phyloP scores from a whole-genome alignment of 179 eudicot species.

The Dionaea muscipula region DNA sequence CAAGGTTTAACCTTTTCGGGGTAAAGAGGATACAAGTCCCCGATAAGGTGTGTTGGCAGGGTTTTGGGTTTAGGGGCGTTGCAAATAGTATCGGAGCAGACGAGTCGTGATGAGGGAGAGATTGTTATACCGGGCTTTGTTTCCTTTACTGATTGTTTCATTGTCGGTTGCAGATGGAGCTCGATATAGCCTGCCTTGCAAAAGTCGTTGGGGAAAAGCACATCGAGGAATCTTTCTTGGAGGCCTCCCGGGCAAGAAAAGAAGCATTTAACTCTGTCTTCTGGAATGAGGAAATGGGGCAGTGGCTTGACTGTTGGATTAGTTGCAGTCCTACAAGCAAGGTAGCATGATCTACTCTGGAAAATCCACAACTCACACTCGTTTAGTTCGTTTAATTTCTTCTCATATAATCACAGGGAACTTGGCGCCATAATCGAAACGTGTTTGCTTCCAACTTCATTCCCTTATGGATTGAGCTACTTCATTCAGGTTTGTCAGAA shows the following conservation, averaged over 20 bases:
- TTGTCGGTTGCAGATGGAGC: conserved; percentile 54
- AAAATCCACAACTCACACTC: neutral
- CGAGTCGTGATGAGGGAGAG: no score
- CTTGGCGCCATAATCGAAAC: conserved; percentile 57
- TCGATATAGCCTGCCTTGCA: conserved; percentile 66
- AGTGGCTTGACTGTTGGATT: conserved; percentile 92
- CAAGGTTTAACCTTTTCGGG: no score
- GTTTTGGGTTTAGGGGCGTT: no score
- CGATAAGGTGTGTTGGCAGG: no score
- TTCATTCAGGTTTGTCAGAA: conserved; percentile 54
- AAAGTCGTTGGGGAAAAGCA: conserved; percentile 31
- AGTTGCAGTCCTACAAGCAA: conserved; percentile 21
- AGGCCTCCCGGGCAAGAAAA: conserved; percentile 51
- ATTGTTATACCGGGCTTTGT: no score
- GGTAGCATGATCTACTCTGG: conserved; percentile 18
- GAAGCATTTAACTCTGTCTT: conserved; percentile 53
- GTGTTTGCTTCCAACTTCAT: conserved; percentile 72
- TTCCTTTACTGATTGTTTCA: conserved; percentile 2
- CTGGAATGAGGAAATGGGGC: conserved; percentile 72
- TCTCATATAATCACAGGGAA: conserved; percentile 26
- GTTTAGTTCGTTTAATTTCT: conserved; percentile 2
- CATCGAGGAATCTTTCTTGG: conserved; percentile 23
- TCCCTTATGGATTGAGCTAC: conserved; percentile 61
- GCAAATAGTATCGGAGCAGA: no score
- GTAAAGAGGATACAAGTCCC: no score